Evolutionary conservation across 768 basidiomycete genomes (phyloP).

Genomic region (Hydnomerulius pinastri): DNA sequence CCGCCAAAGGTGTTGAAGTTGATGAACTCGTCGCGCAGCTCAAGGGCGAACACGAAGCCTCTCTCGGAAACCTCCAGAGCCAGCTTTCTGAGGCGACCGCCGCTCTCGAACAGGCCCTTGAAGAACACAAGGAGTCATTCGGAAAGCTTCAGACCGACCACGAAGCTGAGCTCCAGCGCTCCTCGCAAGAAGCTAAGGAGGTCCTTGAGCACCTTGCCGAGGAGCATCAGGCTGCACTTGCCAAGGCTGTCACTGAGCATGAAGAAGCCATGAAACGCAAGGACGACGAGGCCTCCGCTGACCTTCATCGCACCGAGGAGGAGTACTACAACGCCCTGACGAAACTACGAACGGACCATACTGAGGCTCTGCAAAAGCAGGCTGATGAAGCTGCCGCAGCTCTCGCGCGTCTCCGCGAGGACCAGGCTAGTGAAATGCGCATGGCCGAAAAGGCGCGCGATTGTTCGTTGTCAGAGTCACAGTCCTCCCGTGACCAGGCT

Average conservation of each 20-base stretch:
- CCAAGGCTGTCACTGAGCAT: constrained; percentile 54
- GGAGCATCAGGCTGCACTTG: constrained; percentile 55
- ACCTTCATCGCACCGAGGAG: constrained; percentile 70
- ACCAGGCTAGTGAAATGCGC: constrained; percentile 73
- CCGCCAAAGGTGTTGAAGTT: constrained; percentile 42
- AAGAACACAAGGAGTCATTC: constrained; percentile 62
- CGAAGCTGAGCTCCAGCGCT: constrained; percentile 51
- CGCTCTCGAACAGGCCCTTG: constrained; percentile 48
- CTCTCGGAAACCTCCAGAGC: constrained; percentile 39
- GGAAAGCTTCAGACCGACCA: constrained; percentile 58
- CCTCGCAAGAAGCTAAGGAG: constrained; percentile 55
- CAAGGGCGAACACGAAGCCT: constrained; percentile 50
- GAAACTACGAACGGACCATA: constrained; percentile 73
- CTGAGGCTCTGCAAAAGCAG: constrained; percentile 62
- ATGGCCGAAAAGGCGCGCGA: constrained; percentile 76
- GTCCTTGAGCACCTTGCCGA: constrained; percentile 47
- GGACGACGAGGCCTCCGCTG: constrained; percentile 56
- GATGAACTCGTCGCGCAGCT: constrained; percentile 44
- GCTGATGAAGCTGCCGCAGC: constrained; percentile 58
- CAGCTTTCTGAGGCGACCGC: constrained; percentile 47
- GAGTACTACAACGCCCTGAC: constrained; percentile 82
- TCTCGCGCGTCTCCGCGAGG: constrained; percentile 72
- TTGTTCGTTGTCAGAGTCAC: constrained; percentile 72
- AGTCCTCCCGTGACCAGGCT: constrained; percentile 62
- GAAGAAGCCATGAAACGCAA: constrained; percentile 57